Base-by-base conservation (phyloP, 1,284 basidiomycete species). In the Inonotus obliquus region DNA sequence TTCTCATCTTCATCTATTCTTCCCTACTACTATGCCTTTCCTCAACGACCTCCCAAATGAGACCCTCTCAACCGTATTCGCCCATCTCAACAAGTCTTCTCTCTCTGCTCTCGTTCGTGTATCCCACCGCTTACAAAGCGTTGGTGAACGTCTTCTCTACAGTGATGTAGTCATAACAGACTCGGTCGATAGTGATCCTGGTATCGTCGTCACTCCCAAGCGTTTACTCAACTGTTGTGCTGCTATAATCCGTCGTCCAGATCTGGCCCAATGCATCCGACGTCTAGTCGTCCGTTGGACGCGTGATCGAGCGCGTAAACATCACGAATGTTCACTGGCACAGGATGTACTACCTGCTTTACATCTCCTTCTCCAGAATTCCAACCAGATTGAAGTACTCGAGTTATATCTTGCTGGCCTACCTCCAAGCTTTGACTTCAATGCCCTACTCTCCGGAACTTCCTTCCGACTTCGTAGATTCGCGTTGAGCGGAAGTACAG, bases 61-160 rank as follows among this genome's bases (percentile, higher is more conserved):
- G 69, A 81, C 79, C n/a, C 78, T 86, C 62, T 68, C 69, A 49
- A 70, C 76, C 60, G 80, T 86, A 62, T 79, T 86, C 67, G 68
- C 73, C 35, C 64, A 77, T 57, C 77, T 86, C 38, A 65, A 77
- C 10, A 73, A 76, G 4, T 54, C 71, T 51, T 68, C 72, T 1
- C 79, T 87, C 59, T 68, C 75, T 32, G 65, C 70, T 54, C 68
- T 81, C 59, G 66, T 79, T 35, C 72, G 76, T 62, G 78, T 81
- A 54, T 85, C 79, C 27, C 75, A 68, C 51, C 76, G 76, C 19
- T 83, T 83, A 73, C 81, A 77, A 62, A 79, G 75, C 41, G 76
- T 85, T 44, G 81, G 81, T 2, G 84, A 86, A 69, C 79, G 80
- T 64, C 69, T 82, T 35, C 78, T 87, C 48, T 87, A 87, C 69